A percentile compares a stretch with the other conserved stretches of the same genome.
These are phyloP conservation scores for Discostella stelligeroides DNA, from an alignment of 108 stramenopile species.

Conservation along the genomic window DNA sequence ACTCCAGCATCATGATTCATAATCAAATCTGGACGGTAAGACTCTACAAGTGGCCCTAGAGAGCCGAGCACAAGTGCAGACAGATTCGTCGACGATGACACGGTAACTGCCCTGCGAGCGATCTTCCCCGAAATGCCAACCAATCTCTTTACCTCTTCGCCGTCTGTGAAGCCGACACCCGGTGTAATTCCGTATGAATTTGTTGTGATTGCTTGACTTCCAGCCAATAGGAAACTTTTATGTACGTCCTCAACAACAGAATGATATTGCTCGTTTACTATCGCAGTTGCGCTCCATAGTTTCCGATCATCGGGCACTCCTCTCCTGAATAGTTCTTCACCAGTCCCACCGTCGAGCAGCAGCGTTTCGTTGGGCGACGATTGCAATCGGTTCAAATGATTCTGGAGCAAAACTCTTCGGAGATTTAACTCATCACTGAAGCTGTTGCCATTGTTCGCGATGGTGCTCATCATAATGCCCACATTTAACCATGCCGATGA, in stretches of 20 bases:
- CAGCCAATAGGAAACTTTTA: conserved; percentile 66
- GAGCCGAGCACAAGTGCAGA: conserved; percentile 64
- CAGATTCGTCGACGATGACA: not conserved
- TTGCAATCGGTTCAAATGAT: conserved; percentile 30
- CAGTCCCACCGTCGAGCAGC: conserved; percentile 81
- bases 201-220: conserved; percentile 70
- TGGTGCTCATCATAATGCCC: too few species aligned
- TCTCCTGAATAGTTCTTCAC: conserved; percentile 80
- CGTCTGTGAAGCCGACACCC: conserved; percentile 71
- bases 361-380: conserved; percentile 42
- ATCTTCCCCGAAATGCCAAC: conserved; percentile 58
- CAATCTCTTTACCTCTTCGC: conserved; percentile 41
- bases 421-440: not conserved
- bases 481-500: too few species aligned
- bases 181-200: conserved; percentile 83
- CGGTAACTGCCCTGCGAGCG: conserved; percentile 50
- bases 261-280: conserved; percentile 66
- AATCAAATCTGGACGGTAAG: conserved; percentile 78
- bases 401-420: conserved; percentile 13
- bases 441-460: not conserved
- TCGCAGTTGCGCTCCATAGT: conserved; percentile 80
- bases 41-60: conserved; percentile 76
- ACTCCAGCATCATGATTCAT: conserved; percentile 64
- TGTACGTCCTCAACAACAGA: conserved; percentile 63
- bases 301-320: conserved; percentile 82